Evolutionary conservation across 495 filamentous ascomycete species (phyloP).

Genomic region (Penicillium lagena): DNA sequence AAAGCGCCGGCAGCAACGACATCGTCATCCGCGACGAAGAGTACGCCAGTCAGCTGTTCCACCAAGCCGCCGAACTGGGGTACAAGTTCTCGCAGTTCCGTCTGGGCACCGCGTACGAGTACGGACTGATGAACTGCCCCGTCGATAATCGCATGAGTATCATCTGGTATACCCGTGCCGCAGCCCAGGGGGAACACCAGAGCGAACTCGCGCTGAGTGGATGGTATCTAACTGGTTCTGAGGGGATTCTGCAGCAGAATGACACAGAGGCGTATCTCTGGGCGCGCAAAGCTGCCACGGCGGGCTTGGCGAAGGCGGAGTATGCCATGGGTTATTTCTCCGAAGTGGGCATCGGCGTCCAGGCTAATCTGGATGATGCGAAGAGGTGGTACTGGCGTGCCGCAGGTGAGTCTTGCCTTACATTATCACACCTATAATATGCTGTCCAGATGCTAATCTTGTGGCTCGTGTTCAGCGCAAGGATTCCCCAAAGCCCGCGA

Average conservation of each 20-base stretch:
- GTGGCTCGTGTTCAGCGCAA: conserved; percentile 56
- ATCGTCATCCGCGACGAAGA: conserved; percentile 70
- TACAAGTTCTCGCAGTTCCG: conserved; percentile 95
- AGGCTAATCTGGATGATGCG: conserved; percentile 83
- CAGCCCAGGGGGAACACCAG: conserved; percentile 91
- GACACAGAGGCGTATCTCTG: conserved; percentile 97
- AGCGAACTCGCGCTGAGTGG: conserved; percentile 87
- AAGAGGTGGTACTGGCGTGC: conserved; percentile 98
- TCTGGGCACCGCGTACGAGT: conserved; percentile 82
- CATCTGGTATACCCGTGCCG: conserved; percentile 87
- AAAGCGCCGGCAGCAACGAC: conserved; percentile 59
- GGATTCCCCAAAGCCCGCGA: conserved; percentile 89
- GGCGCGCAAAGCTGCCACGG: conserved; percentile 85
- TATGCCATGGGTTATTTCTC: conserved; percentile 99
- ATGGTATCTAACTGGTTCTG: conserved; percentile 92
- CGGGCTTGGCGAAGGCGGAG: conserved; percentile 83
- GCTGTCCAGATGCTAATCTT: neutral
- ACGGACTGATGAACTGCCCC: conserved; percentile 73
- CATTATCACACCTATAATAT: conserved; percentile 6
- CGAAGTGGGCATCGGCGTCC: conserved; percentile 87
- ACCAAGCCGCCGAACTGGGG: conserved; percentile 80
- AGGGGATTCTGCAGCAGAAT: conserved; percentile 82
- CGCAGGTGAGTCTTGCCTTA: conserved; percentile 65
- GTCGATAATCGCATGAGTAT: conserved; percentile 81
- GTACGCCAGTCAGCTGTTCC: conserved; percentile 74